phyloP scores from a whole-genome alignment of 2,329 filamentous ascomycete genomes.

The Pseudocercospora crystallina region DNA sequence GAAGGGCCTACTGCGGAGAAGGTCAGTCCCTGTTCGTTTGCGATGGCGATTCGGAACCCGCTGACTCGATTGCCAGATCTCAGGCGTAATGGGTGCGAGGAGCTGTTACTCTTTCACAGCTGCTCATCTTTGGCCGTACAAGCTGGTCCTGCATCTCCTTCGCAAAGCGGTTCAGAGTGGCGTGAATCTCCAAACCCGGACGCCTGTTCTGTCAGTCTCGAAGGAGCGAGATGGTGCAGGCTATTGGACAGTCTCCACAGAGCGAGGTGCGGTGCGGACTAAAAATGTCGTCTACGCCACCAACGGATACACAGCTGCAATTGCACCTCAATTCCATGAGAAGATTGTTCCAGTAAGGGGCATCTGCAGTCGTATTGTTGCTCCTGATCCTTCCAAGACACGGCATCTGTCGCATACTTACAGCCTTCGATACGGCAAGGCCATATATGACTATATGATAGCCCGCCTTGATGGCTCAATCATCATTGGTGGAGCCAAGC shows the following conservation, averaged over 20 bases:
- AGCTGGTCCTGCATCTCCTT: constrained; percentile 22
- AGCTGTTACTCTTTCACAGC: constrained; percentile 10
- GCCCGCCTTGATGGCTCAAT: constrained; percentile 46
- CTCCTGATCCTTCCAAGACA: neutral
- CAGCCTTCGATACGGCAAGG: constrained; percentile 20
- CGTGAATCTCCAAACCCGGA: constrained; percentile 72
- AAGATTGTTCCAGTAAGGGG: constrained; percentile 31
- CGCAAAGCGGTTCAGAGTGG: constrained; percentile 6
- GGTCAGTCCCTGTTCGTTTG: neutral
- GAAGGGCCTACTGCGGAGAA: neutral
- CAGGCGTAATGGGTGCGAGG: constrained; percentile 15
- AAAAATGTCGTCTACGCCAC: constrained; percentile 33
- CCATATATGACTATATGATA: constrained; percentile 40
- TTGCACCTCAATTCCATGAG: constrained; percentile 35
- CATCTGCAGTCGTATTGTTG: constrained; percentile 50
- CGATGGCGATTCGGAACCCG: neutral
- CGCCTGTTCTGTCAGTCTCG: constrained; percentile 51
- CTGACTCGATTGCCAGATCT: constrained; percentile 7
- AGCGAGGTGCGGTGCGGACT: constrained; percentile 24
- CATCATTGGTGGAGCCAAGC: constrained; percentile 44
- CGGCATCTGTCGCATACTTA: constrained; percentile 25
- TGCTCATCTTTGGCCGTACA: constrained; percentile 23
- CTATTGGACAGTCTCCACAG: constrained; percentile 10
- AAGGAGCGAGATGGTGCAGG: neutral
- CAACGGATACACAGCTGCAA: constrained; percentile 24